These are phyloP conservation scores for barrel medic (Medicago truncatula) DNA, from an alignment of 306 rosid genomes.

Conservation along the genomic window DNA sequence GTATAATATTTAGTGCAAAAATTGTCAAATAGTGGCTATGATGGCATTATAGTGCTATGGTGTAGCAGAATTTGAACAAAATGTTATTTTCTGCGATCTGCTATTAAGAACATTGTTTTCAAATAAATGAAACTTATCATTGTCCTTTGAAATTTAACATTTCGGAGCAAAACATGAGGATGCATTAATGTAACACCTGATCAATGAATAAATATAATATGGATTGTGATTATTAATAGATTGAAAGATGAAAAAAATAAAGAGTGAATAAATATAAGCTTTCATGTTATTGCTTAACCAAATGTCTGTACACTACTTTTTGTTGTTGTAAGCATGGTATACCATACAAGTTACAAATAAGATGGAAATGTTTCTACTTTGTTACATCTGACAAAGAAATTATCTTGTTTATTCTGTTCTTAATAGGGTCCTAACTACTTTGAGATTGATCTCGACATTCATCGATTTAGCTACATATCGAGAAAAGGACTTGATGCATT, in stretches of 20 bases:
- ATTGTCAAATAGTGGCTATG: not conserved
- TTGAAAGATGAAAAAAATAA: not conserved
- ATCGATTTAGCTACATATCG: conserved; percentile 92
- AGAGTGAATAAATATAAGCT: too few species aligned
- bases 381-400: conserved; percentile 5
- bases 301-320: too few species aligned
- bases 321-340: too few species aligned
- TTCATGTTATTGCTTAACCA: too few species aligned
- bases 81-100: not conserved
- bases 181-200: too few species aligned
- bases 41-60: not conserved
- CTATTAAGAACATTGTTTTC: not conserved
- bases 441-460: conserved; percentile 97
- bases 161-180: too few species aligned
- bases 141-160: too few species aligned
- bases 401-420: conserved; percentile 12
- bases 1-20: not conserved
- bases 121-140: too few species aligned
- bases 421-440: conserved; percentile 85
- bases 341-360: too few species aligned
- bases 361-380: not conserved
- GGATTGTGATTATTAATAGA: not conserved
- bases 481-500: conserved; percentile 93
- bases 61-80: too few species aligned
- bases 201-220: too few species aligned